Conservation (phyloP, 495 filamentous ascomycete genomes). For the Aspergillus leporis region DNA sequence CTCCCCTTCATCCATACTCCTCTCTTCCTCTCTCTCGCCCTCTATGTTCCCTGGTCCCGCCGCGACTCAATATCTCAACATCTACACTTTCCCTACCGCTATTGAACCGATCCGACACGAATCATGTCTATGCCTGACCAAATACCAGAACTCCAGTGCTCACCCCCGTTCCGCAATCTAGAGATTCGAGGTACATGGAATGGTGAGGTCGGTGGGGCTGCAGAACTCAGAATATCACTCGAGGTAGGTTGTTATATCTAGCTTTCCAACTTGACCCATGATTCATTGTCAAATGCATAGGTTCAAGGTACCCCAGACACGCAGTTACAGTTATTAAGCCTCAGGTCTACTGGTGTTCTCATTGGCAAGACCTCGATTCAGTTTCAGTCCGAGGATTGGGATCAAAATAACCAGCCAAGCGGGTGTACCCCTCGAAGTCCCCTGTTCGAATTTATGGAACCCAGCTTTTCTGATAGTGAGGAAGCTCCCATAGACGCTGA, state of each 20-base stretch:
- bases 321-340: constrained; percentile 16
- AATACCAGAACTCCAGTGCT: constrained; percentile 1
- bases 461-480: constrained; percentile 2
- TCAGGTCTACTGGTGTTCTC: constrained; percentile 1
- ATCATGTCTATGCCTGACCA: constrained; percentile 15
- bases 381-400: constrained; percentile 6
- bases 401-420: not conserved
- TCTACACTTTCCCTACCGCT: not conserved
- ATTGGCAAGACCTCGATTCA: constrained; percentile 12
- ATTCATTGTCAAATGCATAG: constrained; percentile 8
- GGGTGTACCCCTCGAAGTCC: constrained; percentile 19
- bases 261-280: not conserved
- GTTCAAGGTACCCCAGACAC: constrained; percentile 23
- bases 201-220: constrained; percentile 27
- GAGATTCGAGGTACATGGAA: constrained; percentile 38
- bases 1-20: not conserved
- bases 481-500: not conserved
- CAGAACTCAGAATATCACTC: constrained; percentile 30
- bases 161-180: constrained; percentile 29
- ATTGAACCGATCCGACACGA: too few relatives aligned
- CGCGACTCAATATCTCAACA: too few relatives aligned
- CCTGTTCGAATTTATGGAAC: constrained; percentile 20
- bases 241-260: constrained; percentile 27
- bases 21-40: constrained; percentile 1
- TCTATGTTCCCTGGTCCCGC: not conserved